A percentile compares a stretch with the other conserved stretches of the same genome.
These are phyloP conservation scores for Umbellularia californica DNA, from an alignment of 164 flowering plant genomes.

Conservation along the genomic window DNA sequence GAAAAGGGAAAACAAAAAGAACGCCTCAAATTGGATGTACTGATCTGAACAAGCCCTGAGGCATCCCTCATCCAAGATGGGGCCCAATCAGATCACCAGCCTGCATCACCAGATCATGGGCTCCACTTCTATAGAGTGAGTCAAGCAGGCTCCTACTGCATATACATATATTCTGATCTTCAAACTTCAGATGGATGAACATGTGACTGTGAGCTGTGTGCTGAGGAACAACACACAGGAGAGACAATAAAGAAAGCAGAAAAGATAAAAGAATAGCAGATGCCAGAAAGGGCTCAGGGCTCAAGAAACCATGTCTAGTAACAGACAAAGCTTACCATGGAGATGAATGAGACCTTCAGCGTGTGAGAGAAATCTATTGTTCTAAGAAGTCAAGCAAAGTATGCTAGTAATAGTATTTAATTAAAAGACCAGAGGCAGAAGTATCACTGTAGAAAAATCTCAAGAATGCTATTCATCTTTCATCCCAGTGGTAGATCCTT, in stretches of 20 bases:
- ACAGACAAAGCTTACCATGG: not conserved
- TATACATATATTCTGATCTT: not conserved
- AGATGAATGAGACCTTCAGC: not conserved
- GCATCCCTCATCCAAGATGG: too few relatives aligned
- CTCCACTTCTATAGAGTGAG: not conserved
- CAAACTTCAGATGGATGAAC: not conserved
- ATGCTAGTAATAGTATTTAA: too few relatives aligned
- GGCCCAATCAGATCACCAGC: too few relatives aligned
- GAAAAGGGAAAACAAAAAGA: too few relatives aligned
- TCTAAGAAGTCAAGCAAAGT: not conserved
- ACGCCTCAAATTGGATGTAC: too few relatives aligned
- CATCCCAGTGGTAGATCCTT: too few relatives aligned
- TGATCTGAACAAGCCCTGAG: not conserved
- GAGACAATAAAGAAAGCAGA: not conserved
- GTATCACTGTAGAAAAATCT: too few relatives aligned
- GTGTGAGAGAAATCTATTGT: not conserved
- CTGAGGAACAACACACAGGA: not conserved
- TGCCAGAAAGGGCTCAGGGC: slow-evolving; percentile 12
- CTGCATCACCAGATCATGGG: not conserved
- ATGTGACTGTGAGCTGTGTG: not conserved
- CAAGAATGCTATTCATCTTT: too few relatives aligned
- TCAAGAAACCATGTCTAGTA: slow-evolving; percentile 10
- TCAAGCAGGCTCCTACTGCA: not conserved
- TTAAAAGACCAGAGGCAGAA: too few relatives aligned
- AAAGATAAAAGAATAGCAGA: not conserved